Base-by-base conservation (phyloP, 441 rosid species). In the Brassica hybrid region DNA sequence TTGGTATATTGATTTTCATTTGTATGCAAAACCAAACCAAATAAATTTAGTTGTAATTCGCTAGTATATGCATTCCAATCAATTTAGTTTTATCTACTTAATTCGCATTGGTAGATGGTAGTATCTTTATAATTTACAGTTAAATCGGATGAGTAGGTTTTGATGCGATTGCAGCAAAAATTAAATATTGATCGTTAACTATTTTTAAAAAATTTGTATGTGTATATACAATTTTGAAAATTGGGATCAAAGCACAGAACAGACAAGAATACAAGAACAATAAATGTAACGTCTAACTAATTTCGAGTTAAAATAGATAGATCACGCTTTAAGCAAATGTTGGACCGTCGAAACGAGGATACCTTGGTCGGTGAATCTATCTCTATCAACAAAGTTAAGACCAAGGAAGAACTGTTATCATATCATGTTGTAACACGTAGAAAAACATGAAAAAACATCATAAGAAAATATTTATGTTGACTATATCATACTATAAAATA, bases 241-340 rank as follows among this genome's bases (percentile, higher is more conserved):
- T 52, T 19, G 66, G 50, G 69, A 19, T 56, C 8, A 54, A 66
- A 69, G 56, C 14, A 74, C 58, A 45, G 34, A 58, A 43, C 72
- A 74, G 76, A 79, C 82, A 73, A 38, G 60, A 38, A 54, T 73
- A 52, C 74, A 79, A 74, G 82, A 74, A 30, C 36, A 74, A 65
- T 79, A 69, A 74, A 64, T 70, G 72, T 34, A 65, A 50, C 68
- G 75, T 79, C 72, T 69, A 64, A 48, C 14, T 48, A 48, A 69
- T 57, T 43, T 58, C 1, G 45, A 34, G 72, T 57, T 69, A 61
- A 43, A 45, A 67, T 50, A 67, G 78, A 67, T 79, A 64, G 82
- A 74, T 32, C 63, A 69, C 75, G 65, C 63, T 69, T 21, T 30
- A 79, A 74, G 79, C 82, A 79, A 79, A 57, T 69, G 82, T 69